These are phyloP conservation scores for Amaranthus cruentus DNA, from an alignment of 148 eudicot species.

Conservation along the genomic window DNA sequence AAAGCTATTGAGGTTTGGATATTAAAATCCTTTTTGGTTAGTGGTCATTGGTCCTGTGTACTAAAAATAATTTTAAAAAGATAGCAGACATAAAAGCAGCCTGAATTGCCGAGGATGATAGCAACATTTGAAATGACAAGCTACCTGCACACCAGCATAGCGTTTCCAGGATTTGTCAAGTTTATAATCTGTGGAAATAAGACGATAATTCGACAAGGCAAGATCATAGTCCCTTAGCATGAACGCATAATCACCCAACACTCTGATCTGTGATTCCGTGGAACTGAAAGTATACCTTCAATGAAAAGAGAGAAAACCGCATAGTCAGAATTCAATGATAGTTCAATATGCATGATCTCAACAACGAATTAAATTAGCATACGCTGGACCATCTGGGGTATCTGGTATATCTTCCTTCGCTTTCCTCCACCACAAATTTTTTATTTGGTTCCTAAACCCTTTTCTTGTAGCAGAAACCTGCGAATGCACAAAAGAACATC, in stretches of 20 bases:
- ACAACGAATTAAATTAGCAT: slow-evolving; percentile 26
- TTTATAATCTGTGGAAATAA: slow-evolving; percentile 92
- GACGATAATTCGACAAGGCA: slow-evolving; percentile 87
- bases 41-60: not conserved
- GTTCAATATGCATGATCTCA: slow-evolving; percentile 5
- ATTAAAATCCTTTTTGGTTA: not conserved
- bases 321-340: slow-evolving; percentile 24
- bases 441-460: slow-evolving; percentile 97
- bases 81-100: not conserved
- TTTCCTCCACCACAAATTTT: slow-evolving; percentile 99
- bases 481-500: slow-evolving; percentile 16
- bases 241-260: slow-evolving; percentile 94
- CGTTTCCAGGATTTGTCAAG: slow-evolving; percentile 98
- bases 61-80: not conserved
- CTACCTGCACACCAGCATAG: slow-evolving; percentile 97
- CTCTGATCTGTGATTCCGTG: slow-evolving; percentile 90
- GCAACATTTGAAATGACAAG: slow-evolving; percentile 3
- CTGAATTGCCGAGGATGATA: not conserved
- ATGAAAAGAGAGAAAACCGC: slow-evolving; percentile 11
- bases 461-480: slow-evolving; percentile 96
- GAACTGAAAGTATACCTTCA: slow-evolving; percentile 93
- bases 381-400: slow-evolving; percentile 60
- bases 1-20: not conserved
- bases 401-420: slow-evolving; percentile 89
- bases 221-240: slow-evolving; percentile 97